Evolutionary conservation across 306 rosid species (phyloP).

Genomic region (Casuarina glauca): DNA sequence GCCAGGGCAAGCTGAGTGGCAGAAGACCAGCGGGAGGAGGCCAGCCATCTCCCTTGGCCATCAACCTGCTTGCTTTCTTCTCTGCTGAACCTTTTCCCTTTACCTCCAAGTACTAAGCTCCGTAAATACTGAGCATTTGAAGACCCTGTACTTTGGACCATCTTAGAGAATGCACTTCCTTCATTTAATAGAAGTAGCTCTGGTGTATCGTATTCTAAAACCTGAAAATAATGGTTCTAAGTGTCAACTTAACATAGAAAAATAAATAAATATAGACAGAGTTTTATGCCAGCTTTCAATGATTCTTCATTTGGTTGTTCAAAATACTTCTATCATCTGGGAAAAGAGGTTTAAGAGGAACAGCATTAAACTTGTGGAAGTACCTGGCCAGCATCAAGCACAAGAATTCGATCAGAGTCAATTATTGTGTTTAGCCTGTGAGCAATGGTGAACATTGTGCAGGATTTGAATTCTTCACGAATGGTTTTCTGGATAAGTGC

Average conservation of each 20-base stretch:
- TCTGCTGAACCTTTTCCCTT: slow-evolving; percentile 16
- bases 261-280: not conserved
- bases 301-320: not conserved
- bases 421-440: slow-evolving; percentile 86
- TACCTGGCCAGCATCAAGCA: slow-evolving; percentile 82
- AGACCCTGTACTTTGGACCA: slow-evolving; percentile 85
- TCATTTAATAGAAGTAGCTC: slow-evolving; percentile 54
- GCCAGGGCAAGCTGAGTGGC: slow-evolving; percentile 77
- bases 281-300: slow-evolving; percentile 6
- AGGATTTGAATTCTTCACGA: slow-evolving; percentile 73
- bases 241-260: not conserved
- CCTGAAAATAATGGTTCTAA: slow-evolving; percentile 43
- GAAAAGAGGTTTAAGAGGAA: not conserved
- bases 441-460: slow-evolving; percentile 89
- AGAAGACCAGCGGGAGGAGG: slow-evolving; percentile 55
- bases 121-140: slow-evolving; percentile 75
- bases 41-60: slow-evolving; percentile 36
- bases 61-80: slow-evolving; percentile 27
- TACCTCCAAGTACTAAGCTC: slow-evolving; percentile 47
- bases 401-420: slow-evolving; percentile 69
- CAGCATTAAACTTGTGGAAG: slow-evolving; percentile 3
- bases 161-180: slow-evolving; percentile 66
- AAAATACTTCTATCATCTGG: slow-evolving; percentile 1
- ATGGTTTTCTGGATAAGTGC: slow-evolving; percentile 88
- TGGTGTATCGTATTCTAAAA: slow-evolving; percentile 64